Evolutionary conservation across 2,329 filamentous ascomycete genomes (phyloP).

Genomic region (Aureobasidium mangrovei): DNA sequence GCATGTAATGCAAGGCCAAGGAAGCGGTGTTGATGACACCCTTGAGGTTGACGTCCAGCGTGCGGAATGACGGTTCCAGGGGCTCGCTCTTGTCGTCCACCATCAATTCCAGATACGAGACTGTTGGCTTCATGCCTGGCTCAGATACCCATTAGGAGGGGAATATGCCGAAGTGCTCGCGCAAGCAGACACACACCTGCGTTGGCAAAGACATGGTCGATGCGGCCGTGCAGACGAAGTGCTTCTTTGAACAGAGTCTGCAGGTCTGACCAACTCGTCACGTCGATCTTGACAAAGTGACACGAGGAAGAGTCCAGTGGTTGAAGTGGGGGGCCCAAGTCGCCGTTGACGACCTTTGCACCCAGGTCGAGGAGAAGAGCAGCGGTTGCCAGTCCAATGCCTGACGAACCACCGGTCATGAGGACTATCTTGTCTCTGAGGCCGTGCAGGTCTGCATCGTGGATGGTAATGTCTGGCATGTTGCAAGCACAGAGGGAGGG

Average conservation of each 20-base stretch:
- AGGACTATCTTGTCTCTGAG: conserved; percentile 2
- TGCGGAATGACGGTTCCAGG: conserved; percentile 26
- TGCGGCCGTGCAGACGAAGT: conserved; percentile 32
- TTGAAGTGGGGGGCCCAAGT: conserved; percentile 39
- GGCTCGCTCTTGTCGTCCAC: conserved; percentile 30
- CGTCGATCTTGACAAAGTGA: conserved; percentile 24
- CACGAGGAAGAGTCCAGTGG: conserved; percentile 14
- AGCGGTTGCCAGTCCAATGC: conserved; percentile 51
- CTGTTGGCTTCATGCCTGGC: conserved; percentile 36
- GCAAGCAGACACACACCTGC: conserved; percentile 19
- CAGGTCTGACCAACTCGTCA: conserved; percentile 42
- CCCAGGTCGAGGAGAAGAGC: conserved; percentile 44
- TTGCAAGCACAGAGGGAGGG: not conserved
- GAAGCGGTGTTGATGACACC: conserved; percentile 34
- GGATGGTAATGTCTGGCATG: conserved; percentile 9
- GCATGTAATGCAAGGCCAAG: conserved; percentile 38
- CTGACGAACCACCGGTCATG: conserved; percentile 42
- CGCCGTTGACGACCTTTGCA: conserved; percentile 47
- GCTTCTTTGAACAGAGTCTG: conserved; percentile 44
- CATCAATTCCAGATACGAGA: conserved; percentile 23
- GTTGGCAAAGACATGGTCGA: conserved; percentile 39
- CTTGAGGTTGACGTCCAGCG: conserved; percentile 36
- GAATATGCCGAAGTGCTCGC: not conserved
- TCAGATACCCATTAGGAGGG: not conserved
- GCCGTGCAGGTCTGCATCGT: conserved; percentile 42